Evolutionary conservation across 2,329 filamentous ascomycete species (phyloP).

Genomic region (Helicocarpus griseus): DNA sequence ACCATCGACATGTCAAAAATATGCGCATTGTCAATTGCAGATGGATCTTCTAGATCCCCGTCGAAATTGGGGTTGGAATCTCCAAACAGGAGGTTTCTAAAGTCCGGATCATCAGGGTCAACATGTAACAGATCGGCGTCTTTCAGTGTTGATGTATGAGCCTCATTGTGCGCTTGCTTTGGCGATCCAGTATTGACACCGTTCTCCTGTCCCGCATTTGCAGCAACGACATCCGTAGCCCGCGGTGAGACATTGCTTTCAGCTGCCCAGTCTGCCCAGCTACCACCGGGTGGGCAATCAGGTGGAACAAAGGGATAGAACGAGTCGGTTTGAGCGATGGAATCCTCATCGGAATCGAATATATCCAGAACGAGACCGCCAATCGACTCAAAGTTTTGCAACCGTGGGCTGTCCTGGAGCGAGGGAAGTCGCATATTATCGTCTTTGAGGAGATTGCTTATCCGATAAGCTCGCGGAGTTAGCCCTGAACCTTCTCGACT

Average conservation of each 20-base stretch:
- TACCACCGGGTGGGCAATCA: constrained; percentile 16
- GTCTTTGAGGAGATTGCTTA: constrained; percentile 18
- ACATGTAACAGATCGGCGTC: background rate
- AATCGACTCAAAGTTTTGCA: constrained; percentile 21
- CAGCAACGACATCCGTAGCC: background rate
- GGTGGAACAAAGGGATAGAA: constrained; percentile 21
- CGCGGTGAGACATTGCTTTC: constrained; percentile 26
- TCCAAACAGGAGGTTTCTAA: constrained; percentile 24
- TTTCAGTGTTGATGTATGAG: background rate
- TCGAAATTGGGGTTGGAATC: constrained; percentile 4
- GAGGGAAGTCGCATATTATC: constrained; percentile 13
- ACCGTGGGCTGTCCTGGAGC: constrained; percentile 18
- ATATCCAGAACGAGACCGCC: constrained; percentile 31
- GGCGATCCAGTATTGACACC: background rate
- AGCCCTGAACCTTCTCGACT: constrained; percentile 16
- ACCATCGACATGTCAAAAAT: constrained; percentile 27
- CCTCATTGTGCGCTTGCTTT: background rate
- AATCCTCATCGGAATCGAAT: constrained; percentile 23
- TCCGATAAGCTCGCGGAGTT: constrained; percentile 16
- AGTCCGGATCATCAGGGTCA: constrained; percentile 8
- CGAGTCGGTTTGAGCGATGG: constrained; percentile 17
- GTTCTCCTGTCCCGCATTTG: background rate
- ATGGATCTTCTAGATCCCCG: constrained; percentile 5
- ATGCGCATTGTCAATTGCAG: constrained; percentile 11
- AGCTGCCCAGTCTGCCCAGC: constrained; percentile 31